These are phyloP conservation scores for Microascus cirrosus DNA, from an alignment of 2,329 filamentous ascomycete genomes.

Conservation along the genomic window DNA sequence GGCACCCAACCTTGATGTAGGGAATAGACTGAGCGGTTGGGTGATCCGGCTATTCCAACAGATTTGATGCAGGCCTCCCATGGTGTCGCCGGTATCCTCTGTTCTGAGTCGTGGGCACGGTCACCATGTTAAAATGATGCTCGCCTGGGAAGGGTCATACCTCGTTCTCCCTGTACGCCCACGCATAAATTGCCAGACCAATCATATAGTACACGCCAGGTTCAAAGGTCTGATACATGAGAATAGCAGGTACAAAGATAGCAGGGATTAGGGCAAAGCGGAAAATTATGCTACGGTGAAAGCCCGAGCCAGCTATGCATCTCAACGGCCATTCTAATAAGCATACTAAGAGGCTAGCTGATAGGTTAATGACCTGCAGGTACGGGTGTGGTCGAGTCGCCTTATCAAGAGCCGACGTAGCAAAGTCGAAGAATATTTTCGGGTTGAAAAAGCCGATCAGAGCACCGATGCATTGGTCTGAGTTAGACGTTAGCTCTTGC, in stretches of 20 bases:
- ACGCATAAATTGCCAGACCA: not conserved
- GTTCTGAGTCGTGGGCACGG: not conserved
- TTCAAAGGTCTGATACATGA: not conserved
- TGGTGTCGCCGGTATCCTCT: not conserved
- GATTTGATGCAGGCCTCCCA: not conserved
- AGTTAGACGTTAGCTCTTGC: not conserved
- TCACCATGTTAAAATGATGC: not conserved
- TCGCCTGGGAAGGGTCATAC: not conserved
- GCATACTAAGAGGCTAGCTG: not conserved
- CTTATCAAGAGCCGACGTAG: not conserved
- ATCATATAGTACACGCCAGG: not conserved
- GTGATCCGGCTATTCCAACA: too few species aligned
- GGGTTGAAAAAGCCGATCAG: not conserved
- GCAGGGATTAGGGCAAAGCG: not conserved
- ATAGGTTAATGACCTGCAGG: not conserved
- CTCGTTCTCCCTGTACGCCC: not conserved
- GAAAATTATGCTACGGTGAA: not conserved
- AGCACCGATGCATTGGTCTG: not conserved
- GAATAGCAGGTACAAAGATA: not conserved
- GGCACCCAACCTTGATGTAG: too few species aligned
- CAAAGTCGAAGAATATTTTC: not conserved
- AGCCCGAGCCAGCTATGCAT: not conserved
- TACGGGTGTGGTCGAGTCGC: not conserved
- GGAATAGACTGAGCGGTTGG: too few species aligned
- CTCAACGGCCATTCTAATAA: not conserved